Conservation (phyloP, 371 early-diverging fungal genomes). For the Apophysomyces ossiformis region DNA sequence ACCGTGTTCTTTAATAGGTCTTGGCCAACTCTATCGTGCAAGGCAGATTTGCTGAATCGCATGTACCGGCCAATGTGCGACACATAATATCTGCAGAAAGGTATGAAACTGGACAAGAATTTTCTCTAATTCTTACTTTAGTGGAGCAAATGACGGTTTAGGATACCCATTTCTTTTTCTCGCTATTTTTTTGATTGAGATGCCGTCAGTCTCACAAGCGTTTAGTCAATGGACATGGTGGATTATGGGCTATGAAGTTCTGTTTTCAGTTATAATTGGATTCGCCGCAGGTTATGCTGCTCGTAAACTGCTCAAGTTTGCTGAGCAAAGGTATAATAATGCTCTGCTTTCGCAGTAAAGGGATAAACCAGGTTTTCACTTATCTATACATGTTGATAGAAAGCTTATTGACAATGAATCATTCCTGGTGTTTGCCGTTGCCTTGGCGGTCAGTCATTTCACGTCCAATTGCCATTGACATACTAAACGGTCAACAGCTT, state of each 20-base stretch:
- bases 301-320: slow-evolving; percentile 69
- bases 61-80: slow-evolving; percentile 83
- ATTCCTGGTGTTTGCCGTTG: slow-evolving; percentile 86
- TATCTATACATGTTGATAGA: slow-evolving; percentile 12
- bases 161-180: slow-evolving; percentile 90
- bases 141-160: slow-evolving; percentile 84
- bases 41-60: slow-evolving; percentile 91
- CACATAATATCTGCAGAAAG: slow-evolving; percentile 86
- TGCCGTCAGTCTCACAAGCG: slow-evolving; percentile 58
- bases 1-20: slow-evolving; percentile 37
- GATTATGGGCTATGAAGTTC: slow-evolving; percentile 77
- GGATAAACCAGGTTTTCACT: not conserved
- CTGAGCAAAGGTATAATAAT: slow-evolving; percentile 53
- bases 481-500: slow-evolving; percentile 40
- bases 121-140: not conserved
- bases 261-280: slow-evolving; percentile 79
- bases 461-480: not conserved
- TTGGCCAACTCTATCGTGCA: slow-evolving; percentile 92
- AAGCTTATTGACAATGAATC: slow-evolving; percentile 89
- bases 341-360: not conserved
- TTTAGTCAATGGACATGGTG: slow-evolving; percentile 75
- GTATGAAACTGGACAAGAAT: not conserved
- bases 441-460: slow-evolving; percentile 69
- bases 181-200: slow-evolving; percentile 70
- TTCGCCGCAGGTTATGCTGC: slow-evolving; percentile 76